phyloP scores from a whole-genome alignment of 2,329 filamentous ascomycete species.

The Venturia aucupariae region DNA sequence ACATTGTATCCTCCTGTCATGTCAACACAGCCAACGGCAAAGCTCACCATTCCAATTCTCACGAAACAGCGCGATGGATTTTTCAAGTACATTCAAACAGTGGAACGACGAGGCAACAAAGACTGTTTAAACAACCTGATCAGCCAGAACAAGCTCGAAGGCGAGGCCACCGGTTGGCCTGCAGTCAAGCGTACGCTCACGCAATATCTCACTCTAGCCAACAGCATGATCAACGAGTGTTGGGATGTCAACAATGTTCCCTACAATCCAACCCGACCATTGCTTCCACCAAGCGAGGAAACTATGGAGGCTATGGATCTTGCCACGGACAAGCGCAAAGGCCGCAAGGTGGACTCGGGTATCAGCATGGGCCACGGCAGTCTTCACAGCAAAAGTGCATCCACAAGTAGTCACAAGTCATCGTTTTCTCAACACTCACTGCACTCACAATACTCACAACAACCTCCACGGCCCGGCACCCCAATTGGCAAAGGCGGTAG shows the following conservation, averaged over 20 bases:
- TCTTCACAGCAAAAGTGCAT: slow-evolving; percentile 23
- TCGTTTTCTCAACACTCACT: slow-evolving; percentile 5
- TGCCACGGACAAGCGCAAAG: slow-evolving; percentile 19
- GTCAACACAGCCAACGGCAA: slow-evolving; percentile 34
- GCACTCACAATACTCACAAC: slow-evolving; percentile 16
- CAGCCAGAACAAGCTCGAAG: slow-evolving; percentile 40
- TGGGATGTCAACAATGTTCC: slow-evolving; percentile 38
- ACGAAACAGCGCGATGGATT: slow-evolving; percentile 51
- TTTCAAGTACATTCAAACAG: slow-evolving; percentile 51
- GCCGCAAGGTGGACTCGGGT: slow-evolving; percentile 53
- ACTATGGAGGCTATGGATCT: neutral
- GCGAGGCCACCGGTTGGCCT: slow-evolving; percentile 49
- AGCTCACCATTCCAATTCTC: slow-evolving; percentile 43
- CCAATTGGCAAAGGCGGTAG: slow-evolving; percentile 11
- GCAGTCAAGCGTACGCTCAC: slow-evolving; percentile 39
- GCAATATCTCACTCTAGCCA: slow-evolving; percentile 50
- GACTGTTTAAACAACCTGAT: slow-evolving; percentile 44
- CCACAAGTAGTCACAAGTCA: slow-evolving; percentile 24
- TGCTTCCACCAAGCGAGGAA: slow-evolving; percentile 23
- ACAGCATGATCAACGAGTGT: slow-evolving; percentile 54
- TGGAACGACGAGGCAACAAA: slow-evolving; percentile 46
- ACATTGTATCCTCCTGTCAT: slow-evolving; percentile 53
- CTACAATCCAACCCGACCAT: slow-evolving; percentile 17
- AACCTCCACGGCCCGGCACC: slow-evolving; percentile 20
- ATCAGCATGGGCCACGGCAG: slow-evolving; percentile 44